These are phyloP conservation scores for Myxozyma monticola DNA, from an alignment of 805 yeast genomes.

Conservation along the genomic window DNA sequence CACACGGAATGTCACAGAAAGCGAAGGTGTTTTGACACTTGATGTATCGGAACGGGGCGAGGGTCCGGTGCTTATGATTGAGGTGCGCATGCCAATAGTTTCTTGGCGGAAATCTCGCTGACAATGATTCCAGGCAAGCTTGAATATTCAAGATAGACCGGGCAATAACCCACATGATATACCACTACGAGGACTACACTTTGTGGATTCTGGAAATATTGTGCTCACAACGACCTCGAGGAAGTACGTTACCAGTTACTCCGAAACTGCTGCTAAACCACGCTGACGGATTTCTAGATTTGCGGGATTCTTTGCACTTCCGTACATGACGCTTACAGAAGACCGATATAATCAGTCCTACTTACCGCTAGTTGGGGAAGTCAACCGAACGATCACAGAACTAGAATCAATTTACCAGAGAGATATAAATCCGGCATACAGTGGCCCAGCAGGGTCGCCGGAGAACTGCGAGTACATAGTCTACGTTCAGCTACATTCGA, in stretches of 20 bases:
- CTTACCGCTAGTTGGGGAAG: constrained; percentile 54
- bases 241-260: constrained; percentile 33
- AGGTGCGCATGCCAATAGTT: constrained; percentile 6
- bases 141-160: constrained; percentile 26
- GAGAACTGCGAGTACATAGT: constrained; percentile 65
- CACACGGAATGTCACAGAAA: constrained; percentile 32
- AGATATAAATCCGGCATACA: constrained; percentile 31
- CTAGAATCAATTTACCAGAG: constrained; percentile 43
- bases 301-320: constrained; percentile 37
- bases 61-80: constrained; percentile 27
- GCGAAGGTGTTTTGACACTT: constrained; percentile 18
- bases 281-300: constrained; percentile 5
- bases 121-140: constrained; percentile 11
- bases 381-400: constrained; percentile 48
- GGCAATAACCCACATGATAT: constrained; percentile 32
- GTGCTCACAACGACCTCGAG: constrained; percentile 37
- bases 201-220: constrained; percentile 39
- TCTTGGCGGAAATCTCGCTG: not conserved
- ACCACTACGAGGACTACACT: constrained; percentile 40
- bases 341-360: constrained; percentile 65
- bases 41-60: constrained; percentile 22
- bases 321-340: constrained; percentile 53
- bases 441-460: constrained; percentile 39
- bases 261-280: not conserved
- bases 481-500: constrained; percentile 68